These are phyloP conservation scores for Physaria fendleri DNA, from an alignment of 345 rosid species.

Conservation along the genomic window DNA sequence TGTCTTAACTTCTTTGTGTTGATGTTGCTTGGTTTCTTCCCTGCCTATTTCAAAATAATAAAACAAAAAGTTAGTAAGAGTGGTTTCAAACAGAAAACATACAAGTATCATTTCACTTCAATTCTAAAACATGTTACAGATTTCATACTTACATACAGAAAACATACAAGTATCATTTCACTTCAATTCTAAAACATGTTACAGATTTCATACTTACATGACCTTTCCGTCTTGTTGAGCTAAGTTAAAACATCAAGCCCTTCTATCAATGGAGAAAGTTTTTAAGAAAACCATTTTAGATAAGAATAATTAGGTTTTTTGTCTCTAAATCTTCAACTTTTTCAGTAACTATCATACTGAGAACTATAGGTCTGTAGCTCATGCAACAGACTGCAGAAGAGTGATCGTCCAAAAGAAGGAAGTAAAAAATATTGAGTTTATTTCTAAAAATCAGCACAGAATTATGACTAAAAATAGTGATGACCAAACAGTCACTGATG, in stretches of 20 bases:
- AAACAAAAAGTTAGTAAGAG: conserved; percentile 4
- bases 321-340: conserved; percentile 1
- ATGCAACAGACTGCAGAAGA: neutral
- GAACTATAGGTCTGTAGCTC: neutral
- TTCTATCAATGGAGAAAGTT: neutral
- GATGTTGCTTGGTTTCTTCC: conserved; percentile 6
- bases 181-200: conserved; percentile 4
- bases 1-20: conserved; percentile 1
- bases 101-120: neutral
- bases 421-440: neutral
- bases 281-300: neutral
- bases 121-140: conserved; percentile 9
- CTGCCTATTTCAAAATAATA: conserved; percentile 1
- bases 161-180: neutral
- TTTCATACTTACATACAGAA: neutral
- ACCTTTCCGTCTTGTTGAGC: neutral
- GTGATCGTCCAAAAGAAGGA: neutral
- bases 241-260: neutral
- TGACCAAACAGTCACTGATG: conserved; percentile 4
- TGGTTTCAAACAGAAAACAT: conserved; percentile 1
- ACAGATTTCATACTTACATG: neutral
- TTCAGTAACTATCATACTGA: neutral
- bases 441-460: conserved; percentile 1
- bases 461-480: conserved; percentile 4
- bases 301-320: neutral